These are phyloP conservation scores for Euphrasia arctica DNA, from an alignment of 305 asterid genomes.

Conservation along the genomic window DNA sequence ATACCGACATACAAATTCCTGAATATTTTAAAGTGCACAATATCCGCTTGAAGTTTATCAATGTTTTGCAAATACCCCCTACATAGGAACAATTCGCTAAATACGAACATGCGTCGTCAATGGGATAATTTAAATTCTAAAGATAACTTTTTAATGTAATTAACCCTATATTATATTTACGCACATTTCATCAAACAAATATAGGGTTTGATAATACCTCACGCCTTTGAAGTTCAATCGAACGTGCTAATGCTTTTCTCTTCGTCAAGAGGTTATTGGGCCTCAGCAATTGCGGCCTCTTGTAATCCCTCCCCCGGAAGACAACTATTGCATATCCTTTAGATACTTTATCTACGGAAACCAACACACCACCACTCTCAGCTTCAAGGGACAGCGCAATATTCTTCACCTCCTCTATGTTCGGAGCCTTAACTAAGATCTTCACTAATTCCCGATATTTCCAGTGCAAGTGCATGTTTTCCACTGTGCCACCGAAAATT, in stretches of 20 bases:
- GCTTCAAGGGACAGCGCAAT: constrained; percentile 92
- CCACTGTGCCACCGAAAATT: constrained; percentile 95
- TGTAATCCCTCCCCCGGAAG: constrained; percentile 80
- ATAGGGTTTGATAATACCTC: constrained; percentile 37
- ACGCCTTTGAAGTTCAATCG: constrained; percentile 92
- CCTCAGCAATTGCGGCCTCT: constrained; percentile 65
- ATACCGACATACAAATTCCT: constrained; percentile 2
- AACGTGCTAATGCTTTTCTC: constrained; percentile 97
- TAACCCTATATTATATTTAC: no score
- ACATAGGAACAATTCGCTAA: no score
- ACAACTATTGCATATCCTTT: constrained; percentile 92
- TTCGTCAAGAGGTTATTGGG: constrained; percentile 94
- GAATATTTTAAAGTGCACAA: background rate
- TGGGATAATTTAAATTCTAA: no score
- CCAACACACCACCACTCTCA: constrained; percentile 93
- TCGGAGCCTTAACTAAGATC: constrained; percentile 75
- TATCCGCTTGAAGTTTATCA: no score
- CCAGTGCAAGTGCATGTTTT: constrained; percentile 99
- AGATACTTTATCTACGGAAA: constrained; percentile 87
- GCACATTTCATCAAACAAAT: no score
- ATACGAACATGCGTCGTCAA: no score
- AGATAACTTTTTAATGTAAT: no score
- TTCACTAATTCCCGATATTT: constrained; percentile 89
- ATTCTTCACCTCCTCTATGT: constrained; percentile 64
- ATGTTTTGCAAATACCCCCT: no score